Percentiles rank a stretch among this genome's conserved stretches.
These are phyloP conservation scores for Apophysomyces sp. DNA, from an alignment of 371 early-diverging fungal genomes.

Conservation along the genomic window DNA sequence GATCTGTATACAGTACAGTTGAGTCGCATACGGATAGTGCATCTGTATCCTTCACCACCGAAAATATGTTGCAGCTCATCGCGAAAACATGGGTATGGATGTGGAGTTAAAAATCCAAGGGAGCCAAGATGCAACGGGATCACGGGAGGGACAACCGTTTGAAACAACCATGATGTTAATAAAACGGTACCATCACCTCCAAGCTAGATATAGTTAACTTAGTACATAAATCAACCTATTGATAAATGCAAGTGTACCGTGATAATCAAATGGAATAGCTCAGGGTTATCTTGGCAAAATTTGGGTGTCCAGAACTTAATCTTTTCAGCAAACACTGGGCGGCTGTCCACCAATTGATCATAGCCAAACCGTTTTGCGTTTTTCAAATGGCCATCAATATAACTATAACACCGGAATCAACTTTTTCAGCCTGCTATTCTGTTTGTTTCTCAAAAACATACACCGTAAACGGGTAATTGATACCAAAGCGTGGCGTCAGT, in stretches of 20 bases:
- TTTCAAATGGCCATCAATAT: slow-evolving; percentile 65
- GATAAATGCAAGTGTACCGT: slow-evolving; percentile 44
- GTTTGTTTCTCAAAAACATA: slow-evolving; percentile 27
- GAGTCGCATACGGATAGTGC: slow-evolving; percentile 86
- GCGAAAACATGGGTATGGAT: slow-evolving; percentile 49
- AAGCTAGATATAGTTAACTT: slow-evolving; percentile 38
- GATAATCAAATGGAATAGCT: slow-evolving; percentile 72
- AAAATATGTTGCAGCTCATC: slow-evolving; percentile 54
- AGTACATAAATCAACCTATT: neutral
- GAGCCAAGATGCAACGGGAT: slow-evolving; percentile 89
- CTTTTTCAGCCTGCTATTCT: neutral
- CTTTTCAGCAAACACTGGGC: slow-evolving; percentile 40
- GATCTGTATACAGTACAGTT: slow-evolving; percentile 75
- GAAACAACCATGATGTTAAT: slow-evolving; percentile 88
- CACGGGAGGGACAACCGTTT: slow-evolving; percentile 82
- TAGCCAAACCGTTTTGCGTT: slow-evolving; percentile 54
- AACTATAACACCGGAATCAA: slow-evolving; percentile 33
- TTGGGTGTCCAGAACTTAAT: slow-evolving; percentile 79
- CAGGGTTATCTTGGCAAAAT: slow-evolving; percentile 63
- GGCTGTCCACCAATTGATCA: slow-evolving; percentile 38
- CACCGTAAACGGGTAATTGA: slow-evolving; percentile 61
- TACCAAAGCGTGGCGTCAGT: slow-evolving; percentile 41
- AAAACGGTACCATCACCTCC: slow-evolving; percentile 91
- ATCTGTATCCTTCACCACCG: slow-evolving; percentile 56
- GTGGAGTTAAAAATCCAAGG: slow-evolving; percentile 89